Base-by-base conservation (phyloP, 148 eudicot genomes). In the Rhododendron ovatum region DNA sequence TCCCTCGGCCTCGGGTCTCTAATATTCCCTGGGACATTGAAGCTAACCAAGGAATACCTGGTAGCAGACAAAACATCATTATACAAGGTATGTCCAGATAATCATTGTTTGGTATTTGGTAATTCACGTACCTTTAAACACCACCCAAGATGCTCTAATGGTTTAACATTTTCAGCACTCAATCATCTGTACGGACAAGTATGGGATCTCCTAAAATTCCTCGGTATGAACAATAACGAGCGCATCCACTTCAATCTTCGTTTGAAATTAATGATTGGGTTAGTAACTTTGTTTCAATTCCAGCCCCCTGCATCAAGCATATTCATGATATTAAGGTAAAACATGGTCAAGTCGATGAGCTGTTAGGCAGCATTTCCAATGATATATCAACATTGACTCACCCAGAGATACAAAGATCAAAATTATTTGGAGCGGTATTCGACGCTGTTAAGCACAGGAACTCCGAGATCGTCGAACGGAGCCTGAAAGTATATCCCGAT, bases 401-500 rank as follows among this genome's bases (percentile, higher is more conserved):
- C 28, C 11, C 15, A 22, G 30, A 78, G 51, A 78, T 78, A 24
- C 48, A 1, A 3, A 2, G 7, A 15, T 7, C 47, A 4, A 30
- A 71, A 2, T 7, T 75, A 17, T 37, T 17, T 18, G 1, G 0
- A 78, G 15, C 53, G 0, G 33, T 78, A 43, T 78, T 78, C 3
- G 33, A 20, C 0, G 81, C 81, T n/a, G 81, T 45, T 45, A 18
- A 0, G 50, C 48, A 45, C 28, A 12, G 88, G 8, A 82, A 73
- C 30, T n/a, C 77, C 26, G 88, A 86, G 28, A 71, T 86, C 6
- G 83, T 86, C 10, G 3, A 18, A 14, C 81, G 28, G 24, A 73
- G 74, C 71, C 43, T 86, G 13, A 18, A 18, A 55, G 63, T 55
- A 37, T 50, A 51, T n/a, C 85, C 85, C 4, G 88, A 86, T 30